phyloP scores from a whole-genome alignment of 1,284 basidiomycete genomes.

The Polyporus tsugae region DNA sequence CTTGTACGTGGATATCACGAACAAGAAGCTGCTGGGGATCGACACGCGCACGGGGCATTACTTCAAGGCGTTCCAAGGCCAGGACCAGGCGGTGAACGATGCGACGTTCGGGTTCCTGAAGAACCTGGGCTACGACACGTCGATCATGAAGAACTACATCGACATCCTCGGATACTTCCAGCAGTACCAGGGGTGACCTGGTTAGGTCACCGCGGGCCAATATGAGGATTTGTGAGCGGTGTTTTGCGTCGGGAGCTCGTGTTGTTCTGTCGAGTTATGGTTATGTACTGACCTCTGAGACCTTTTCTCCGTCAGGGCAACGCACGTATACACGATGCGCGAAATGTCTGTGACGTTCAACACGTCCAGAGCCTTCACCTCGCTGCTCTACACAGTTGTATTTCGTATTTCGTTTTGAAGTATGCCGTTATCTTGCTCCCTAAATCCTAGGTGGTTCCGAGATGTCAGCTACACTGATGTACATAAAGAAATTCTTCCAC shows the following conservation, averaged over 20 bases:
- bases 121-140: conserved; percentile 4
- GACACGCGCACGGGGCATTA: conserved; percentile 5
- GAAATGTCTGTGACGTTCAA: conserved; percentile 1
- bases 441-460: not conserved
- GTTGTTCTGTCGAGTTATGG: not conserved
- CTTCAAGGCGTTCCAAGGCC: conserved; percentile 1
- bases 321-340: not conserved
- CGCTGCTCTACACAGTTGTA: not conserved
- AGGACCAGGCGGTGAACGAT: conserved; percentile 7
- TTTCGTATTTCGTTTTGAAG: not conserved
- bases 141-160: not conserved
- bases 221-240: not conserved
- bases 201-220: not conserved
- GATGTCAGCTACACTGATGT: not conserved
- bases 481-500: no score
- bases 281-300: not conserved
- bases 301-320: not conserved
- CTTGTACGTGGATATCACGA: conserved; percentile 6
- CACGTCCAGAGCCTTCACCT: not conserved
- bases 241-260: not conserved
- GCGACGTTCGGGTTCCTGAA: conserved; percentile 4
- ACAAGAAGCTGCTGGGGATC: conserved; percentile 7
- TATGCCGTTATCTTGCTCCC: not conserved
- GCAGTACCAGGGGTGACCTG: not conserved
- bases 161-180: not conserved